Conservation (phyloP, 148 eudicot species). For the Chenopodium suecicum region DNA sequence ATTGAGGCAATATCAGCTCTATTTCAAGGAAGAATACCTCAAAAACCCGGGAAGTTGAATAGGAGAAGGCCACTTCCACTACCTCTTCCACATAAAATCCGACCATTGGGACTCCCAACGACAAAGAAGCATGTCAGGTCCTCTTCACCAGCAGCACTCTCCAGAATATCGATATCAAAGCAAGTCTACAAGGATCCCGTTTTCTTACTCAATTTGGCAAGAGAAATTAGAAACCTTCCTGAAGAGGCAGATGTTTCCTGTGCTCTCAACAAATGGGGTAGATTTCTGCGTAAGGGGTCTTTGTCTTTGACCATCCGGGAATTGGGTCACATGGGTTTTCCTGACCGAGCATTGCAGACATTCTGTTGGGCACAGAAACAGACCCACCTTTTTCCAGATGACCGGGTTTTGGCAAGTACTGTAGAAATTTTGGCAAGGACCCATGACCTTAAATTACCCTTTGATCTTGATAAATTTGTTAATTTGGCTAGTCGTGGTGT, state of each 20-base stretch:
- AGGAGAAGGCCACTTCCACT: slow-evolving; percentile 86
- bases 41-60: slow-evolving; percentile 70
- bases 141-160: slow-evolving; percentile 29
- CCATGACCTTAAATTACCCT: slow-evolving; percentile 55
- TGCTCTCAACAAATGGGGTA: slow-evolving; percentile 53
- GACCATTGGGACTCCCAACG: slow-evolving; percentile 74
- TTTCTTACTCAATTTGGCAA: slow-evolving; percentile 71
- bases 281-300: slow-evolving; percentile 75
- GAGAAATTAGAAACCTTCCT: slow-evolving; percentile 61
- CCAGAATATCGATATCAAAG: slow-evolving; percentile 41
- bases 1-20: slow-evolving; percentile 87
- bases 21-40: slow-evolving; percentile 84
- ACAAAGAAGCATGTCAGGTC: slow-evolving; percentile 38
- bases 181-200: slow-evolving; percentile 66
- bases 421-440: slow-evolving; percentile 80
- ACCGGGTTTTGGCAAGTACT: slow-evolving; percentile 71
- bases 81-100: slow-evolving; percentile 75
- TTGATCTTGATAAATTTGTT: slow-evolving; percentile 48
- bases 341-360: slow-evolving; percentile 72
- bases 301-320: slow-evolving; percentile 79
- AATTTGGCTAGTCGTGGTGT: slow-evolving; percentile 52
- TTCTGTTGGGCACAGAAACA: slow-evolving; percentile 85
- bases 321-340: slow-evolving; percentile 85
- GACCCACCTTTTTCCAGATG: slow-evolving; percentile 83
- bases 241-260: slow-evolving; percentile 54